phyloP scores from a whole-genome alignment of 371 early-diverging fungal genomes.

The Circinella umbellata region DNA sequence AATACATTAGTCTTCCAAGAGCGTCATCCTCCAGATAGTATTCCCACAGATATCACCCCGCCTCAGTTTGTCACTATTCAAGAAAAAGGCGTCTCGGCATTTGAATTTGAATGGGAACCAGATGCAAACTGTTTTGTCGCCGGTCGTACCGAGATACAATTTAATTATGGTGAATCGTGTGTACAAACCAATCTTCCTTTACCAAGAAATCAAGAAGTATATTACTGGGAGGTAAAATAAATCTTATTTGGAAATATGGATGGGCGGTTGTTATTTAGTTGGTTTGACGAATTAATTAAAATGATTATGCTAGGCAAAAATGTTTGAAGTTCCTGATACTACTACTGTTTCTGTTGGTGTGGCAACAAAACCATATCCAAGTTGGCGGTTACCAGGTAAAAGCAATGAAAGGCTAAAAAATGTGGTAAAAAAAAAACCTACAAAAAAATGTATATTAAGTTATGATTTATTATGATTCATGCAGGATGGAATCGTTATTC shows the following conservation, averaged over 20 bases:
- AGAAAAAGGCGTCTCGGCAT: constrained; percentile 86
- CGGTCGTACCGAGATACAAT: constrained; percentile 79
- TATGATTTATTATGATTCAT: background rate
- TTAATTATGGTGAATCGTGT: constrained; percentile 74
- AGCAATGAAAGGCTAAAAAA: background rate
- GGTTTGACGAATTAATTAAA: background rate
- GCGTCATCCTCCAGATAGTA: constrained; percentile 63
- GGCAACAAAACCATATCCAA: constrained; percentile 72
- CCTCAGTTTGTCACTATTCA: constrained; percentile 72
- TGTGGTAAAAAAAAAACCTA: background rate
- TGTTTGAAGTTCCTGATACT: constrained; percentile 63
- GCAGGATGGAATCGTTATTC: constrained; percentile 77
- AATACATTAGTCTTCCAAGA: constrained; percentile 47
- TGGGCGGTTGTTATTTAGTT: background rate
- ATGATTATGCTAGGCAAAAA: constrained; percentile 55
- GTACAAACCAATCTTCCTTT: constrained; percentile 84
- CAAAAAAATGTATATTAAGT: background rate
- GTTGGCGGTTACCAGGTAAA: constrained; percentile 69
- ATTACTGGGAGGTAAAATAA: constrained; percentile 65
- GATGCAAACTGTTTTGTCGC: constrained; percentile 73
- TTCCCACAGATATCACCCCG: constrained; percentile 67
- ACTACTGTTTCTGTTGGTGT: constrained; percentile 72
- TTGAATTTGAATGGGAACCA: constrained; percentile 79
- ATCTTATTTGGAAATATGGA: background rate
- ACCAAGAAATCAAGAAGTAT: constrained; percentile 76